These are phyloP conservation scores for Trametes cinnabarina DNA, from an alignment of 768 basidiomycete genomes.

Conservation along the genomic window DNA sequence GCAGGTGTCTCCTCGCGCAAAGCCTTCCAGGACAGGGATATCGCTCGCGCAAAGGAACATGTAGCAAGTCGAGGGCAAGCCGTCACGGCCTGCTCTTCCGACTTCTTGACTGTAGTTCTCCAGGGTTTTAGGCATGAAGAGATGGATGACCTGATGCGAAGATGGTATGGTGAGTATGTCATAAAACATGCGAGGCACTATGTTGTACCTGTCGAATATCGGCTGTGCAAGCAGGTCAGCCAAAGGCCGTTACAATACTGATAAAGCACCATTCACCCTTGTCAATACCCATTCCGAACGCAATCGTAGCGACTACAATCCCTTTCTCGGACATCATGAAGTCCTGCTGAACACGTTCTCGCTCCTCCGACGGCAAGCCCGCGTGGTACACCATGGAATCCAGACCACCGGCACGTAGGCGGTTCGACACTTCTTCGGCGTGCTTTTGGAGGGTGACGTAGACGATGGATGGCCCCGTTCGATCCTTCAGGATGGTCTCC, in stretches of 20 bases:
- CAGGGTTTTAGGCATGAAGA: slow-evolving; percentile 45
- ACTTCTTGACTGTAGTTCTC: slow-evolving; percentile 49
- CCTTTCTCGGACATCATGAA: slow-evolving; percentile 40
- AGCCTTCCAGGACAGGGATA: slow-evolving; percentile 47
- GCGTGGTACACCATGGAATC: slow-evolving; percentile 43
- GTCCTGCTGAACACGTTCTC: slow-evolving; percentile 35
- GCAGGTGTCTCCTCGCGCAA: slow-evolving; percentile 48
- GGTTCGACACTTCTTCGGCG: slow-evolving; percentile 36
- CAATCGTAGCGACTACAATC: slow-evolving; percentile 46
- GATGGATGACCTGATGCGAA: slow-evolving; percentile 36
- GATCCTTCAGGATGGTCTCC: slow-evolving; percentile 35
- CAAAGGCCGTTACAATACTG: neutral
- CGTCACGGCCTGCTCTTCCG: slow-evolving; percentile 44
- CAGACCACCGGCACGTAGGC: slow-evolving; percentile 28
- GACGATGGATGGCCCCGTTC: slow-evolving; percentile 43
- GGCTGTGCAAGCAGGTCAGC: slow-evolving; percentile 15
- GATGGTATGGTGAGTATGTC: no score
- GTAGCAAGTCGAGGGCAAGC: slow-evolving; percentile 41
- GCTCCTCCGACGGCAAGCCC: slow-evolving; percentile 36
- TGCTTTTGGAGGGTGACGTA: slow-evolving; percentile 47
- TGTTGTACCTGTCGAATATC: slow-evolving; percentile 36
- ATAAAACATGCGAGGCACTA: no score
- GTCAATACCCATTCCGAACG: slow-evolving; percentile 49
- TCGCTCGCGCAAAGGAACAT: slow-evolving; percentile 45
- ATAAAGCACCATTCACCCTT: slow-evolving; percentile 25